Percentiles rank a stretch among this genome's conserved stretches.
Evolutionary conservation across 108 stramenopile genomes (phyloP).

Genomic region (Poteriospumella lacustris): DNA sequence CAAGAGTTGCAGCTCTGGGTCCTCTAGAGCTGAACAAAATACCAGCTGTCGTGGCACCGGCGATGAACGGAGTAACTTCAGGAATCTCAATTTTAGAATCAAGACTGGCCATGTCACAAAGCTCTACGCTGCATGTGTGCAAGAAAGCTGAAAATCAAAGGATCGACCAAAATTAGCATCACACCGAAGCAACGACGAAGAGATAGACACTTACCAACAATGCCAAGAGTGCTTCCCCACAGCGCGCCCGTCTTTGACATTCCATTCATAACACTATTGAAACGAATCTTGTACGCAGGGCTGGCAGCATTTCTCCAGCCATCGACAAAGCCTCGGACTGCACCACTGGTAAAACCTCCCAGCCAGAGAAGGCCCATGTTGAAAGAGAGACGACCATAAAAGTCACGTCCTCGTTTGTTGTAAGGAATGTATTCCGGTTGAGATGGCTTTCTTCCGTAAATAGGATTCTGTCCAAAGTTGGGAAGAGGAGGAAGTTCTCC

Average conservation of each 20-base stretch:
- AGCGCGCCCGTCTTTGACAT: not conserved
- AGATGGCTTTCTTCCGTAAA: not conserved
- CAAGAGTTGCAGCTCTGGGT: too few species aligned
- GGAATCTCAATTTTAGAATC: too few species aligned
- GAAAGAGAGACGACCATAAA: not conserved
- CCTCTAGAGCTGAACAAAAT: too few species aligned
- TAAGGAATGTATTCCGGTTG: slow-evolving; percentile 6
- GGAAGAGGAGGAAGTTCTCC: not conserved
- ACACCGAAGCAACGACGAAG: too few species aligned
- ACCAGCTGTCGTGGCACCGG: too few species aligned
- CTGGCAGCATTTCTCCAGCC: slow-evolving; percentile 4
- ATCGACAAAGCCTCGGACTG: not conserved
- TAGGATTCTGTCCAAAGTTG: too few species aligned
- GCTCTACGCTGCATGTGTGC: too few species aligned
- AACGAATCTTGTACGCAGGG: not conserved
- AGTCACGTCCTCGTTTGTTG: not conserved
- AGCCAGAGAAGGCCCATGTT: not conserved
- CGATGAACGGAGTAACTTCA: too few species aligned
- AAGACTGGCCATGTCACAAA: too few species aligned
- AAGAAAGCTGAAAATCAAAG: too few species aligned
- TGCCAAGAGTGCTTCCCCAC: not conserved
- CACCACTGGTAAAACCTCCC: not conserved
- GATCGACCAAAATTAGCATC: too few species aligned
- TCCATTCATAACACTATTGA: slow-evolving; percentile 2
- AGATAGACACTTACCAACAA: not conserved